Evolutionary conservation across 2,329 filamentous ascomycete genomes (phyloP).

Genomic region (Cercospora sesami): DNA sequence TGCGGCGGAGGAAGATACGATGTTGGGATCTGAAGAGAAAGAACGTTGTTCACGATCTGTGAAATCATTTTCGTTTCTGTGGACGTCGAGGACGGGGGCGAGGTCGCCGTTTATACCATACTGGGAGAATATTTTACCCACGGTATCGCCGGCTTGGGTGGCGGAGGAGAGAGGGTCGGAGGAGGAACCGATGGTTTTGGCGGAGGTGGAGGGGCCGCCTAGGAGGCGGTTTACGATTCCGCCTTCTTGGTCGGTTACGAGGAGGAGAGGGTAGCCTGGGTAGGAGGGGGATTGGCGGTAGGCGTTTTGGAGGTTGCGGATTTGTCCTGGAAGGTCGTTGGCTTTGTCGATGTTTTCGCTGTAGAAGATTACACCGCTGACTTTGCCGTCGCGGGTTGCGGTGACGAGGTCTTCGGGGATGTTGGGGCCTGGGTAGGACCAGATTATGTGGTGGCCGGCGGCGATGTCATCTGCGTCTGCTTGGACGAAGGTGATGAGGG

Average conservation of each 20-base stretch:
- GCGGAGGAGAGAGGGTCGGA: constrained; percentile 15
- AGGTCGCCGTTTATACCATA: constrained; percentile 25
- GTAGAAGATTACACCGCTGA: constrained; percentile 27
- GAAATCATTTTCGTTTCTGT: constrained; percentile 19
- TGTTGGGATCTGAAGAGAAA: constrained; percentile 14
- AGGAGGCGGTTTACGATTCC: constrained; percentile 24
- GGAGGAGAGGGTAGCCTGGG: constrained; percentile 20
- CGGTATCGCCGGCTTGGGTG: constrained; percentile 10
- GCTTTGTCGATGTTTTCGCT: constrained; percentile 22
- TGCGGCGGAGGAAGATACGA: constrained; percentile 13
- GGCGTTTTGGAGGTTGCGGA: constrained; percentile 16
- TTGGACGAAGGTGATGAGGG: neutral
- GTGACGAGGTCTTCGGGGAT: constrained; percentile 17
- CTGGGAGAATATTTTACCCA: constrained; percentile 13
- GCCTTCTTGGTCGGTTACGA: constrained; percentile 26
- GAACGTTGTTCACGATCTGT: constrained; percentile 22
- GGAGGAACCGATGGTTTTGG: constrained; percentile 17
- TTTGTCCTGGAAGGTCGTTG: constrained; percentile 14
- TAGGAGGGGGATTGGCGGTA: constrained; percentile 20
- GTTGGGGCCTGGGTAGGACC: constrained; percentile 17
- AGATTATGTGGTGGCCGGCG: constrained; percentile 25
- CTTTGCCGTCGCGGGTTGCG: constrained; percentile 17
- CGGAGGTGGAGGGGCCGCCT: constrained; percentile 20
- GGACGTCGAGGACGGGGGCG: constrained; percentile 25
- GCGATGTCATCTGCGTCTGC: constrained; percentile 9